Evolutionary conservation across 164 flowering plant genomes (phyloP), one percentile per base, ranked within the genome.

Genomic region (Magnolia officinalis): DNA sequence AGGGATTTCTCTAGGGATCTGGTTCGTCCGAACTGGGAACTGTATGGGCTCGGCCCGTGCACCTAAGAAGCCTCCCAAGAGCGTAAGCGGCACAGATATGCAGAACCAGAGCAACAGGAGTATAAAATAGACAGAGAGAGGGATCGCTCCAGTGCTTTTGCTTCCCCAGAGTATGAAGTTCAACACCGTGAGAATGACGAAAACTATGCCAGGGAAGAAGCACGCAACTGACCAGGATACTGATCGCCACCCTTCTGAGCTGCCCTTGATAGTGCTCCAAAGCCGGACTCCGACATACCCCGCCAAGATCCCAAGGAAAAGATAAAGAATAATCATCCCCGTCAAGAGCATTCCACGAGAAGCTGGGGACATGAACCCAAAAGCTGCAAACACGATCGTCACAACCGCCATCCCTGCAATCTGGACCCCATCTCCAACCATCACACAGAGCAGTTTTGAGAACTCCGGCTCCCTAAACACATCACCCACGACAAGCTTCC

Each of bases 401-500:
- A 83, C 83, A 31, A 76, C 78, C 20, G 85, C 83, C 85, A 83
- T 83, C 51, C 84, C 86, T n/a, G 79, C 49, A 20, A 84, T 84
- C 72, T 84, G 86, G 18, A 84, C 80, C n/a, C 86, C 86, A 67
- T 84, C 81, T 21, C 86, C 84, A 75, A 84, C 76, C 84, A 84
- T 81, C 51, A 82, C 80, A 58, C 84, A 81, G 2, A 84, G 83
- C 20, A 84, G 82, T 66, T 80, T 78, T 5, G 86, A 59, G 23
- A 45, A 74, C 23, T 67, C 52, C 14, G 84, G 84, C 16, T 83
- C 90, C 79, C 91, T 82, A 63, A 89, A 89, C 45, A 88, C 92
- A 82, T 89, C 90, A 65, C 91, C 91, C 50, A 87, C 91, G 69
- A 88, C 89, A 67, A 88, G 88, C 83, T 88, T 88, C 91, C 91